A percentile compares a stretch with the other conserved stretches of the same genome.
Conservation (phyloP, 495 filamentous ascomycete species). For the Penicillium turbatum region DNA sequence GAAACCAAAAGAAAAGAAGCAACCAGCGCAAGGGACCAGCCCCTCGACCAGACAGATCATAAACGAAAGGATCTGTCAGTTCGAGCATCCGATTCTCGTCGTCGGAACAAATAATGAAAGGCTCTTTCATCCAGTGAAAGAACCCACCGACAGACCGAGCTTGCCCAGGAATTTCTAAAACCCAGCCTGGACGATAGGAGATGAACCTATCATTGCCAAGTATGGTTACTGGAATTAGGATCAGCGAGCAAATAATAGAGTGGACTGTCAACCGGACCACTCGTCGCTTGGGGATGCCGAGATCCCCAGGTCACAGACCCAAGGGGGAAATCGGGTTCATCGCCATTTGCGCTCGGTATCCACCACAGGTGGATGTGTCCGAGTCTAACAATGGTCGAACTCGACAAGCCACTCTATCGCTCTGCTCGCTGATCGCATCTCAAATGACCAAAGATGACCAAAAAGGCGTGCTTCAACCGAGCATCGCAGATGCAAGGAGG, state of each 20-base stretch:
- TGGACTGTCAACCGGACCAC: background rate
- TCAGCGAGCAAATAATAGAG: background rate
- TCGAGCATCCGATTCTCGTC: slow-evolving; percentile 26
- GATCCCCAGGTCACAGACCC: slow-evolving; percentile 24
- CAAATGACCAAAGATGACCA: slow-evolving; percentile 6
- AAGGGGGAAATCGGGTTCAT: background rate
- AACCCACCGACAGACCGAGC: slow-evolving; percentile 31
- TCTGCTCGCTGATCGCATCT: slow-evolving; percentile 5
- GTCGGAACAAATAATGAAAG: slow-evolving; percentile 22
- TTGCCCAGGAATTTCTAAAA: slow-evolving; percentile 32
- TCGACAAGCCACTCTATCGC: background rate
- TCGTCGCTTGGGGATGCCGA: slow-evolving; percentile 12
- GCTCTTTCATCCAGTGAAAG: slow-evolving; percentile 26
- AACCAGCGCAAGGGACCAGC: slow-evolving; percentile 22
- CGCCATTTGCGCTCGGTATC: slow-evolving; percentile 13
- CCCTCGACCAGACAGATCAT: slow-evolving; percentile 17
- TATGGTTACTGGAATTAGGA: slow-evolving; percentile 5
- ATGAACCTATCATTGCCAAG: slow-evolving; percentile 42
- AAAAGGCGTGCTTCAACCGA: slow-evolving; percentile 14
- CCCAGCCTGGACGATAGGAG: slow-evolving; percentile 48
- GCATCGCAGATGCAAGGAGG: slow-evolving; percentile 43
- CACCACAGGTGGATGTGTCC: slow-evolving; percentile 22
- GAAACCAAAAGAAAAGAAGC: slow-evolving; percentile 23
- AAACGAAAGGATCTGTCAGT: slow-evolving; percentile 3
- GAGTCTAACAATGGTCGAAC: slow-evolving; percentile 7